Conservation (phyloP, 2,329 filamentous ascomycete genomes). For the Nemania sp. region DNA sequence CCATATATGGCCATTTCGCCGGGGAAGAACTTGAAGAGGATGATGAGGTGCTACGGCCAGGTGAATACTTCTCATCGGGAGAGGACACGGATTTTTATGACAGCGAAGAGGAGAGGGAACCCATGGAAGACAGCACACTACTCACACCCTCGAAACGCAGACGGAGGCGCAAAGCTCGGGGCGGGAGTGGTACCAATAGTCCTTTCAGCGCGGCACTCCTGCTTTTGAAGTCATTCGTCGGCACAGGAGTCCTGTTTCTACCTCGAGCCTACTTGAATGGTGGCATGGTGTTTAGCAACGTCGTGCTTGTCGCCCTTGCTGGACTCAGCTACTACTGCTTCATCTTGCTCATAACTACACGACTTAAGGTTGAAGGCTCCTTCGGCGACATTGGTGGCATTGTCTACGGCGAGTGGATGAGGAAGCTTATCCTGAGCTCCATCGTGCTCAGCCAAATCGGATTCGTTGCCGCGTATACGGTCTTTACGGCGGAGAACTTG, state of each 20-base stretch:
- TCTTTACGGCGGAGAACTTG: conserved; percentile 94
- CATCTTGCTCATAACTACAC: conserved; percentile 85
- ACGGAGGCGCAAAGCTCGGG: conserved; percentile 76
- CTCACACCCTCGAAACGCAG: conserved; percentile 75
- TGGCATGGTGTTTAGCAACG: conserved; percentile 94
- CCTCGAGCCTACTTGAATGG: conserved; percentile 93
- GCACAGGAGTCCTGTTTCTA: conserved; percentile 91
- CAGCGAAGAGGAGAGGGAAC: conserved; percentile 71
- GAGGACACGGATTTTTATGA: conserved; percentile 62
- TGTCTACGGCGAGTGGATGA: conserved; percentile 89
- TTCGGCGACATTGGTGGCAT: conserved; percentile 96
- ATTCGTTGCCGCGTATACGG: conserved; percentile 93
- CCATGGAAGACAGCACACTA: conserved; percentile 86
- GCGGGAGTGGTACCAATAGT: conserved; percentile 75
- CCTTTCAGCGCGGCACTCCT: conserved; percentile 80
- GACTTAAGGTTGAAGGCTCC: conserved; percentile 85
- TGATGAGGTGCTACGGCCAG: conserved; percentile 82
- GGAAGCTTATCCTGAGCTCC: conserved; percentile 82
- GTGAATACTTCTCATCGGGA: conserved; percentile 90
- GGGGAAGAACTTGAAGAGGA: conserved; percentile 97
- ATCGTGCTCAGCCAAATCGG: conserved; percentile 96
- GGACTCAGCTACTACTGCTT: conserved; percentile 96
- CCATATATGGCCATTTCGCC: conserved; percentile 95
- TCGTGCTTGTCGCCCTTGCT: conserved; percentile 86
- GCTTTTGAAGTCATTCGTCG: conserved; percentile 95